Evolutionary conservation across 768 basidiomycete species (phyloP).

Genomic region (Suillus subaureus): DNA sequence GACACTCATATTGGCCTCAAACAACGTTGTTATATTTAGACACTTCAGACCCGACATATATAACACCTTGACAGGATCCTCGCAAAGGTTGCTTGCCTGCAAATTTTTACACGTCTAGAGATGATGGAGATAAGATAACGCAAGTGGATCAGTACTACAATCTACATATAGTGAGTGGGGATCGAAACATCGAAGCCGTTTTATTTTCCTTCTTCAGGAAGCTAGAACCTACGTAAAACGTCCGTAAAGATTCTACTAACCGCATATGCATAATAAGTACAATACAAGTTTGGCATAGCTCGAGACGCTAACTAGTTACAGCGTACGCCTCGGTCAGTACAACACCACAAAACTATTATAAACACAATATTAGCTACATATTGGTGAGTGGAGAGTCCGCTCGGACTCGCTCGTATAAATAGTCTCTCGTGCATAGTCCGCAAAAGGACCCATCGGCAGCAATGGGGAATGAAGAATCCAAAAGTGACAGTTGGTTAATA

Average conservation of each 20-base stretch:
- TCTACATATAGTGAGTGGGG: background rate
- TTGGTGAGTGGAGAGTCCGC: background rate
- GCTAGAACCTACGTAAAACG: background rate
- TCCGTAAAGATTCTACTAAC: background rate
- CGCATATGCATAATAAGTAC: background rate
- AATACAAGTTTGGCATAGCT: slow-evolving; percentile 7
- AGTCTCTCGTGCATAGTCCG: background rate
- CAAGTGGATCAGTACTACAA: background rate
- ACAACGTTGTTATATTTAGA: background rate
- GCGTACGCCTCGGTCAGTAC: background rate
- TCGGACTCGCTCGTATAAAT: background rate
- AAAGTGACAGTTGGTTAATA: slow-evolving; percentile 2
- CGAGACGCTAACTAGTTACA: background rate
- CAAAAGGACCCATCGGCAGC: background rate
- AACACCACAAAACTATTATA: slow-evolving; percentile 1
- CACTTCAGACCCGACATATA: background rate
- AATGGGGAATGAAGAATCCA: background rate
- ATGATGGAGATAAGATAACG: background rate
- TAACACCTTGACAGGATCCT: background rate
- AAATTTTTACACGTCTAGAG: background rate
- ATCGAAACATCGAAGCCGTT: background rate
- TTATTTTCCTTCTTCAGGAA: background rate
- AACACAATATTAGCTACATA: slow-evolving; percentile 3
- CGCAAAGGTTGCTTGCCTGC: too few relatives aligned
- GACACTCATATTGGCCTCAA: background rate